Evolutionary conservation across 1,284 basidiomycete species (phyloP), one percentile per base, ranked within the genome.

Genomic region (Melampsora larici-populina): DNA sequence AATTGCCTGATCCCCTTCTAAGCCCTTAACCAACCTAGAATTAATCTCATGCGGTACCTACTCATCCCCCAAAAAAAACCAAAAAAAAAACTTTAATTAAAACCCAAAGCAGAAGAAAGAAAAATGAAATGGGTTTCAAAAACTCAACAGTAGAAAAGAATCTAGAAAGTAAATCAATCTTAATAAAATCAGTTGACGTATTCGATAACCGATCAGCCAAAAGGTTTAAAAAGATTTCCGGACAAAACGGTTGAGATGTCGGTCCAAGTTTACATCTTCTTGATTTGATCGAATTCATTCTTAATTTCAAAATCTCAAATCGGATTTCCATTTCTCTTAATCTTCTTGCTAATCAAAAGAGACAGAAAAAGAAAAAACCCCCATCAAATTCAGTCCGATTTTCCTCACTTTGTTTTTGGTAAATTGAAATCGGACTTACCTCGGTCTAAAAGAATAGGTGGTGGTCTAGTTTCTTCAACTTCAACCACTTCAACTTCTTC

Each of bases 21-120:
- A 87, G 84, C 96, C 91, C 82, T 97, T 97, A 64, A 96, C 88
- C 69, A 99, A 86, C 36, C 94, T 88, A n/a, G 92, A 92, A 84
- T 99, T 95, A 79, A 99, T 96, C 85, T 98, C 96, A 48, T 95
- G 90, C 73, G 96, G 96, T 86, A 99, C 97, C 90, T 97, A 78
- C 9, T 3, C 9, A 9, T 15, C 43, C 0, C 1, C 6, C 0
- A 1, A 76, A 31, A 13, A n/a, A 31, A 36, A 21, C 8, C 40
- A 21, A 58, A 6, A 69, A 29, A 29, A 33, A 26, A 72, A 51
- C 79, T 74, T 66, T 18, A 51, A 63, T 26, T 66, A 33, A 24
- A 74, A 21, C 26, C 1, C 55, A 66, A n/a, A 48, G n/a, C 60
- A 70, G 55, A 18, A n/a, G 29, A 65, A 26, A 74, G 21, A 36